Base-by-base conservation (phyloP, 2,329 filamentous ascomycete species). In the Xylariales sp. region DNA sequence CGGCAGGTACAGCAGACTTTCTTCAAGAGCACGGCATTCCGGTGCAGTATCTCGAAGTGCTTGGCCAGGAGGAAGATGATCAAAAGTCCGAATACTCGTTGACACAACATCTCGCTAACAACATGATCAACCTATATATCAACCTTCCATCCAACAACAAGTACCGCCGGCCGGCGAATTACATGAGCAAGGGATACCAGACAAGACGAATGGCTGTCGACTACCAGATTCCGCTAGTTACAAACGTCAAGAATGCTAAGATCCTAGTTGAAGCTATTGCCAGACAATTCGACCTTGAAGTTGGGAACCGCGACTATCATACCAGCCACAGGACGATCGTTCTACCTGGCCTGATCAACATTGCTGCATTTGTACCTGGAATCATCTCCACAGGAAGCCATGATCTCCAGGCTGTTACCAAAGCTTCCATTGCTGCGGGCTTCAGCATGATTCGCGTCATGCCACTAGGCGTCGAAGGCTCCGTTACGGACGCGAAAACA, bases 191-290 rank as follows among this genome's bases (percentile, higher is more conserved):
- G 70, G 93, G 93, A 46, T 98, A 98, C 70, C 85, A 87, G 59
- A 97, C 93, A 42, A 82, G 93, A 63, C 84, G 93, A 64, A 96
- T 98, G 90, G 93, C 93, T 25, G 93, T 98, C 31, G 93, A 96
- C 66, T 81, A 96, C 69, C 91, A 97, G 69, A 95, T 93, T 41
- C 93, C 93, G 44, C 73, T 98, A 46, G 91, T 98, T 14, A 98
- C 93, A 42, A 98, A 98, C 57, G 93, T 98, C 64, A 98, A 98
- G 78, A 97, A 96, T 60, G 93, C 93, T 45, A 98, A 97, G 76
- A 88, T 98, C 45, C 70, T 98, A 38, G 84, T 98, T 40, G 93
- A 98, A 69, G 93, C 91, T 16, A 87, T 98, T 50, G 83, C 89
- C 43, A 83, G 91, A 45, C 85, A 94, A 62, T 95, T 88, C 59